Evolutionary conservation across 352 stramenopile species (phyloP).

Genomic region (Phytophthora uliginosa): DNA sequence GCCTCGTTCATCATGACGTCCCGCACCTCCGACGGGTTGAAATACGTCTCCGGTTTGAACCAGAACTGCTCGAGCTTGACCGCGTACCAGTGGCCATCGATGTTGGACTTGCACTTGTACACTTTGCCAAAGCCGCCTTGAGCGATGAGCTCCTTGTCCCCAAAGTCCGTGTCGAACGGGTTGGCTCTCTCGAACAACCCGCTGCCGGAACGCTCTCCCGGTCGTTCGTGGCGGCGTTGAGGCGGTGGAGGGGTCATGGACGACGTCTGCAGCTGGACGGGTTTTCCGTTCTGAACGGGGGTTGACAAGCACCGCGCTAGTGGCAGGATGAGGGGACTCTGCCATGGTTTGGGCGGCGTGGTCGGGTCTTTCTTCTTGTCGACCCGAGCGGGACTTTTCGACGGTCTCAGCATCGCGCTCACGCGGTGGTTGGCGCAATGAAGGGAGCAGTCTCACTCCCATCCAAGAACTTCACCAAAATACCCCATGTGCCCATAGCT

Average conservation of each 20-base stretch:
- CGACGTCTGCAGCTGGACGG: background rate
- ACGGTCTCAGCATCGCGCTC: constrained; percentile 29
- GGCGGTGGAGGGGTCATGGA: constrained; percentile 11
- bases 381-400: constrained; percentile 2
- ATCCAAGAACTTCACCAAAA: background rate
- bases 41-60: constrained; percentile 87
- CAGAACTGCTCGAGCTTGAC: constrained; percentile 88
- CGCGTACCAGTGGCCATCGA: constrained; percentile 79
- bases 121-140: constrained; percentile 85
- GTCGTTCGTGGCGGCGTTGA: constrained; percentile 32
- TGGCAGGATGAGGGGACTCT: constrained; percentile 45
- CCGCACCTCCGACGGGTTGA: constrained; percentile 84
- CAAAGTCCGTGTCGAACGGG: constrained; percentile 86
- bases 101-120: constrained; percentile 80
- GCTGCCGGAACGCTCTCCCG: constrained; percentile 38
- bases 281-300: constrained; percentile 47
- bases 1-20: constrained; percentile 95
- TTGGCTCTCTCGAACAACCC: constrained; percentile 74
- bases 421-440: constrained; percentile 33
- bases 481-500: no score
- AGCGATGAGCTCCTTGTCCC: constrained; percentile 70
- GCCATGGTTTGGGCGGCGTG: constrained; percentile 29
- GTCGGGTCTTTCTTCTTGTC: constrained; percentile 30
- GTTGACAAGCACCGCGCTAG: constrained; percentile 72
- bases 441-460: constrained; percentile 15